Percentiles rank a stretch among this genome's conserved stretches.
Evolutionary conservation across 2,329 filamentous ascomycete genomes (phyloP).

Genomic region (Ophiocordyceps camponoti-saundersi): DNA sequence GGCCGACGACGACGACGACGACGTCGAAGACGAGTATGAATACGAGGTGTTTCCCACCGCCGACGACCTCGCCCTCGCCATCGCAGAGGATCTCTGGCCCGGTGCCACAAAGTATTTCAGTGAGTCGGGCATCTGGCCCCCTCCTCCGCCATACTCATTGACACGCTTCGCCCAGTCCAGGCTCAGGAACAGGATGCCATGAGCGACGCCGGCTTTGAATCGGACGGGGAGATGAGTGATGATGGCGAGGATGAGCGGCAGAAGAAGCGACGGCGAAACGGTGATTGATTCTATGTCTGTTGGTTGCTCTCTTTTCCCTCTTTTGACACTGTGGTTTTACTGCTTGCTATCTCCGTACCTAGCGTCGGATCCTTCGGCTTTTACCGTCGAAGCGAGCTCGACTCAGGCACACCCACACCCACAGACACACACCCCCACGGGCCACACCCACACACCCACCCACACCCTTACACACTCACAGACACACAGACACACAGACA

Average conservation of each 20-base stretch:
- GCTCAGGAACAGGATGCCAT: slow-evolving; percentile 53
- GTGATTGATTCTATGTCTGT: not conserved
- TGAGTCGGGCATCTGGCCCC: slow-evolving; percentile 31
- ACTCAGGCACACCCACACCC: too few species aligned
- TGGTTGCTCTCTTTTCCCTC: not conserved
- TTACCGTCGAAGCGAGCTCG: not conserved
- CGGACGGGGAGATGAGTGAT: slow-evolving; percentile 20
- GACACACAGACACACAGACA: too few species aligned
- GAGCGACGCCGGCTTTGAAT: slow-evolving; percentile 54
- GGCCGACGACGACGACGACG: slow-evolving; percentile 43
- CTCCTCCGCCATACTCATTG: not conserved
- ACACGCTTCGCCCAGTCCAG: slow-evolving; percentile 1
- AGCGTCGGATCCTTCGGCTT: not conserved
- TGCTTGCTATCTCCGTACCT: not conserved
- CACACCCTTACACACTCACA: too few species aligned
- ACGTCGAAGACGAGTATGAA: slow-evolving; percentile 45
- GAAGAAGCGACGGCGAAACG: not conserved
- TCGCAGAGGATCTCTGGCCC: slow-evolving; percentile 81
- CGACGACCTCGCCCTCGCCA: slow-evolving; percentile 61
- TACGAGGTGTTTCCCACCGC: slow-evolving; percentile 80
- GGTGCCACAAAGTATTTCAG: slow-evolving; percentile 83
- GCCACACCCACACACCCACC: too few species aligned
- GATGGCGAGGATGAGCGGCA: slow-evolving; percentile 19
- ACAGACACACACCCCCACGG: too few species aligned
- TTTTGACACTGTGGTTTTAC: not conserved